phyloP scores from a whole-genome alignment of 1,284 basidiomycete species.

The Grifola frondosa region DNA sequence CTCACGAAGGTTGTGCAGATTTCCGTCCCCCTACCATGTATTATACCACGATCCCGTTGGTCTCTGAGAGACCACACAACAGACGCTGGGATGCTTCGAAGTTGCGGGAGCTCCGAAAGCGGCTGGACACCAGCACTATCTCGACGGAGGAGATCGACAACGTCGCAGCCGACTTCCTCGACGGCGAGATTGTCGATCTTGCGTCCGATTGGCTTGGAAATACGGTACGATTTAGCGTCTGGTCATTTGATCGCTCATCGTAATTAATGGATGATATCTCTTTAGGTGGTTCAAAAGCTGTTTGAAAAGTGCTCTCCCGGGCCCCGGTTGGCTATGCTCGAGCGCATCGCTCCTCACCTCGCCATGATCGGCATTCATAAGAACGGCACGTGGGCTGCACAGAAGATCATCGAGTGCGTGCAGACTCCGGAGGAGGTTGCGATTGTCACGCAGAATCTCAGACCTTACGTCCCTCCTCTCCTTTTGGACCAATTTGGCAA shows the following conservation, averaged over 20 bases:
- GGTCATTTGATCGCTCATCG: slow-evolving; percentile 3
- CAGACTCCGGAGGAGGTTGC: slow-evolving; percentile 85
- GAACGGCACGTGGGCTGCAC: slow-evolving; percentile 99
- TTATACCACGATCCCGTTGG: slow-evolving; percentile 88
- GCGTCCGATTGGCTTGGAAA: slow-evolving; percentile 99
- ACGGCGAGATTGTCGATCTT: slow-evolving; percentile 89
- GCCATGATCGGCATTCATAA: slow-evolving; percentile 99
- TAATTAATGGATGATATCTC: slow-evolving; percentile 13
- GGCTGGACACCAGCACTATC: slow-evolving; percentile 82
- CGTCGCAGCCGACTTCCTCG: slow-evolving; percentile 86
- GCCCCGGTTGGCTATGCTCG: slow-evolving; percentile 87
- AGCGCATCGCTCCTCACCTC: slow-evolving; percentile 90
- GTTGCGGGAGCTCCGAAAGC: slow-evolving; percentile 91
- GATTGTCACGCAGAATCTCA: slow-evolving; percentile 83
- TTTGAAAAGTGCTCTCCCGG: slow-evolving; percentile 86
- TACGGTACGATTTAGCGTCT: slow-evolving; percentile 59
- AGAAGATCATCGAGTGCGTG: slow-evolving; percentile 98
- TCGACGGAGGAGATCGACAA: slow-evolving; percentile 87
- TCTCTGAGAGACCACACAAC: slow-evolving; percentile 80
- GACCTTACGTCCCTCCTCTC: slow-evolving; percentile 91
- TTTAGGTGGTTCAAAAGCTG: slow-evolving; percentile 89
- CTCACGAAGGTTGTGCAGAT: slow-evolving; percentile 44
- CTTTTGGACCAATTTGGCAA: slow-evolving; percentile 97
- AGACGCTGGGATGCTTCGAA: slow-evolving; percentile 93
- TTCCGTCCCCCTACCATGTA: slow-evolving; percentile 89